Percentiles rank a stretch among this genome's conserved stretches.
Evolutionary conservation across 352 stramenopile genomes (phyloP).

Genomic region (Globisporangium solare): DNA sequence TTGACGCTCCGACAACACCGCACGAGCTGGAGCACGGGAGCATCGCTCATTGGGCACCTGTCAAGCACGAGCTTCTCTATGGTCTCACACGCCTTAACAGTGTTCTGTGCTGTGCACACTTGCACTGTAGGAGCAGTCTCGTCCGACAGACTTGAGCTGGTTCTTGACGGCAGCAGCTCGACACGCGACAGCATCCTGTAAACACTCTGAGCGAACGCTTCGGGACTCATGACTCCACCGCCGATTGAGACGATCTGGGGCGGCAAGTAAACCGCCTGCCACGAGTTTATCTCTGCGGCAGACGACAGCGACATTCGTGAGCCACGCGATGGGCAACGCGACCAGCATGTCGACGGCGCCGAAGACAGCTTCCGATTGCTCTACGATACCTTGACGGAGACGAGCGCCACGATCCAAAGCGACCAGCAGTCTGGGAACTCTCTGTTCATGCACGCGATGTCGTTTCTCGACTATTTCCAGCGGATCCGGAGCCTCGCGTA

Average conservation of each 20-base stretch:
- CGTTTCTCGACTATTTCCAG: slow-evolving; percentile 18
- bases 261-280: slow-evolving; percentile 10
- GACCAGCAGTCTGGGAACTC: neutral
- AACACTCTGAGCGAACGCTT: neutral
- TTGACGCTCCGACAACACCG: slow-evolving; percentile 9
- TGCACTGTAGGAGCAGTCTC: too few relatives aligned
- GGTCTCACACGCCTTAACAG: slow-evolving; percentile 4
- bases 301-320: neutral
- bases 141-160: neutral
- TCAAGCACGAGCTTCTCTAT: slow-evolving; percentile 18
- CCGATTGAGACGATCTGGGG: neutral
- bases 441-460: neutral
- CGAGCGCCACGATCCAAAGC: neutral
- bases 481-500: slow-evolving; percentile 13
- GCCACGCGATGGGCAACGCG: neutral
- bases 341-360: neutral
- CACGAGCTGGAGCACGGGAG: slow-evolving; percentile 20
- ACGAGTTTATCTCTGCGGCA: slow-evolving; percentile 9
- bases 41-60: slow-evolving; percentile 18
- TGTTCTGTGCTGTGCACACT: too few relatives aligned
- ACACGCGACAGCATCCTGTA: neutral
- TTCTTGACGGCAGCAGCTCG: neutral
- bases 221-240: neutral
- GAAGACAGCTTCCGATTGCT: neutral
- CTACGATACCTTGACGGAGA: neutral